Conservation (phyloP, 768 basidiomycete species). For the Royoungia palumana region DNA sequence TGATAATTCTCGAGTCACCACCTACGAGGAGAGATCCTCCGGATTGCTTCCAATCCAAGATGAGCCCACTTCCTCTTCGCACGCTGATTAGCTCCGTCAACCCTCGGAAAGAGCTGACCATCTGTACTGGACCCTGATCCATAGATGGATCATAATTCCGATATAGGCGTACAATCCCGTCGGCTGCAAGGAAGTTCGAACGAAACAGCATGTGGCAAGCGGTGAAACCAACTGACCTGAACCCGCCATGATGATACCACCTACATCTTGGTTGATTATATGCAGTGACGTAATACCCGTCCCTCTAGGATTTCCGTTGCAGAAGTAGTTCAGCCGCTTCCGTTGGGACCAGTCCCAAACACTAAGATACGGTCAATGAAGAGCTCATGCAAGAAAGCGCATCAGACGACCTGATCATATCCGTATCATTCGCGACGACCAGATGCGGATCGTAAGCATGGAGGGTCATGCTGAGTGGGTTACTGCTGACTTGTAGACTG, state of each 20-base stretch:
- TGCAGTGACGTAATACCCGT: constrained; percentile 85
- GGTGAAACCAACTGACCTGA: constrained; percentile 54
- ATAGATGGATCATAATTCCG: constrained; percentile 83
- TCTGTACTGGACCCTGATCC: constrained; percentile 73
- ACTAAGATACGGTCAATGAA: constrained; percentile 38
- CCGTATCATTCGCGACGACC: constrained; percentile 78
- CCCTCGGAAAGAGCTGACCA: constrained; percentile 92
- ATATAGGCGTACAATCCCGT: constrained; percentile 88
- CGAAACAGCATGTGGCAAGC: neutral
- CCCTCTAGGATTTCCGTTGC: constrained; percentile 81
- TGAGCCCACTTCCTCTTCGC: constrained; percentile 76
- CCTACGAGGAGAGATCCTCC: constrained; percentile 84
- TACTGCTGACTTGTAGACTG: constrained; percentile 54
- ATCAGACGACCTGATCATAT: constrained; percentile 71
- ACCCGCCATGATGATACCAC: constrained; percentile 83
- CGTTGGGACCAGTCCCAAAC: constrained; percentile 94
- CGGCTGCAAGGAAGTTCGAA: constrained; percentile 50
- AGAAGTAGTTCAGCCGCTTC: constrained; percentile 76
- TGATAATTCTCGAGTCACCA: constrained; percentile 85
- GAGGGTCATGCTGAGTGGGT: constrained; percentile 78
- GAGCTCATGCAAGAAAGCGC: neutral
- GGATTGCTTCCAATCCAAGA: constrained; percentile 92
- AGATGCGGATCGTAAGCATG: constrained; percentile 92
- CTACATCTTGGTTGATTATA: constrained; percentile 94
- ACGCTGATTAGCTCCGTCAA: constrained; percentile 73